Percentiles rank a stretch among this genome's conserved stretches.
Evolutionary conservation across 148 eudicot species (phyloP).

Genomic region (Salicornia ramosissima): DNA sequence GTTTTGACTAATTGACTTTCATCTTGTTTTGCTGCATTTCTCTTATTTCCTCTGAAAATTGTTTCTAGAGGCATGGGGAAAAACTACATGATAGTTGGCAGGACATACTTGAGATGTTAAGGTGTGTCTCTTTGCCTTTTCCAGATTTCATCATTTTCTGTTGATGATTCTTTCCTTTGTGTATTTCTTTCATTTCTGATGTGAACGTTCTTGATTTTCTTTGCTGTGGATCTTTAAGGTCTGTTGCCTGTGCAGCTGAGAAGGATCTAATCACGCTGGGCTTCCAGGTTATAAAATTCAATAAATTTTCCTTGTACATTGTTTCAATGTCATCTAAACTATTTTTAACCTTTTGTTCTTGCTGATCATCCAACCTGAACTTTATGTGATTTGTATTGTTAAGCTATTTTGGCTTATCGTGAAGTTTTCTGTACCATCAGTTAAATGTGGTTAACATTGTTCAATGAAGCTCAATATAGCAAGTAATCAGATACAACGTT

Average conservation of each 20-base stretch:
- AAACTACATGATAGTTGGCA: constrained; percentile 88
- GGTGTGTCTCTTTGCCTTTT: constrained; percentile 34
- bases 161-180: constrained; percentile 11
- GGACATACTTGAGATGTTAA: constrained; percentile 86
- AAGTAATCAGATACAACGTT: neutral
- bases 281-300: constrained; percentile 63
- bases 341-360: neutral
- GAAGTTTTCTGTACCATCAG: neutral
- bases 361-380: neutral
- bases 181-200: constrained; percentile 12
- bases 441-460: neutral
- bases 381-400: neutral
- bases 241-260: constrained; percentile 82
- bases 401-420: neutral
- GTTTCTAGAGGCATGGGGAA: constrained; percentile 82
- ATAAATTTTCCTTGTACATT: neutral
- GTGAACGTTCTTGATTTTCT: constrained; percentile 10
- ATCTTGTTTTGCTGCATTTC: constrained; percentile 6
- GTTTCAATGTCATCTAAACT: neutral
- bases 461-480: neutral
- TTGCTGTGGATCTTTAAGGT: constrained; percentile 39
- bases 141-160: constrained; percentile 9
- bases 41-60: constrained; percentile 20
- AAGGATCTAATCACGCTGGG: constrained; percentile 92
- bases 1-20: constrained; percentile 6